Percentiles rank a stretch among this genome's conserved stretches.
phyloP scores from a whole-genome alignment of 106 monocot genomes.

The Phalaenopsis equestris region DNA sequence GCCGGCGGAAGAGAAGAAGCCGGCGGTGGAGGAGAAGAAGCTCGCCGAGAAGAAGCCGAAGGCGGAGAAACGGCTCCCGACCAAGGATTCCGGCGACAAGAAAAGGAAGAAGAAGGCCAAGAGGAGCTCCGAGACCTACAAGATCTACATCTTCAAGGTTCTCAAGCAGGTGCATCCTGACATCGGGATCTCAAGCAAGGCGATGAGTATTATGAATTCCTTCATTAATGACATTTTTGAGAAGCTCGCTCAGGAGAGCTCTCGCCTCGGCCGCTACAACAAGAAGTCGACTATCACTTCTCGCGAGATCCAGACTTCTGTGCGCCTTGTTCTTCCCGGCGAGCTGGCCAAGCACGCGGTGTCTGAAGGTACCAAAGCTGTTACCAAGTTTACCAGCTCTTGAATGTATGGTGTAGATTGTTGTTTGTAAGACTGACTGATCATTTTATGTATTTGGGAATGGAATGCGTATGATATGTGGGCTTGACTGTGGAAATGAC shows the following conservation, averaged over 20 bases:
- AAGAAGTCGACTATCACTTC: conserved; percentile 55
- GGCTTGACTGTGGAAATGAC: too few species aligned
- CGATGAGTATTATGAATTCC: too few species aligned
- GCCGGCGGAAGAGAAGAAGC: background rate
- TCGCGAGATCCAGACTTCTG: conserved; percentile 60
- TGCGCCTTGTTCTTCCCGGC: conserved; percentile 42
- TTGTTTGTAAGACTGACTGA: background rate
- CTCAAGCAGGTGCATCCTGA: conserved; percentile 57
- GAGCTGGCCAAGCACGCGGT: conserved; percentile 62
- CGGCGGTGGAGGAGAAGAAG: background rate
- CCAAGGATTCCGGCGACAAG: background rate
- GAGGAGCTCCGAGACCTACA: conserved; percentile 42
- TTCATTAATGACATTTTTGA: too few species aligned
- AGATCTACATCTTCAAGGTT: conserved; percentile 72
- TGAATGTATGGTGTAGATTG: background rate
- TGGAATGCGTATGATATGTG: too few species aligned
- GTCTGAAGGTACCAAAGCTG: conserved; percentile 21
- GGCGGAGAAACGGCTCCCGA: background rate
- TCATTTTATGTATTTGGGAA: too few species aligned
- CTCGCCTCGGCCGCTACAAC: conserved; percentile 45
- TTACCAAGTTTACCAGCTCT: conserved; percentile 14
- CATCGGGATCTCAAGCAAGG: too few species aligned
- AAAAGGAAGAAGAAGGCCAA: conserved; percentile 21
- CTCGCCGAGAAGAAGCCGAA: background rate
- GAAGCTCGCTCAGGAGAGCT: conserved; percentile 52